Base-by-base conservation (phyloP, 1,284 basidiomycete species). In the Cutaneotrichosporon sp. region DNA sequence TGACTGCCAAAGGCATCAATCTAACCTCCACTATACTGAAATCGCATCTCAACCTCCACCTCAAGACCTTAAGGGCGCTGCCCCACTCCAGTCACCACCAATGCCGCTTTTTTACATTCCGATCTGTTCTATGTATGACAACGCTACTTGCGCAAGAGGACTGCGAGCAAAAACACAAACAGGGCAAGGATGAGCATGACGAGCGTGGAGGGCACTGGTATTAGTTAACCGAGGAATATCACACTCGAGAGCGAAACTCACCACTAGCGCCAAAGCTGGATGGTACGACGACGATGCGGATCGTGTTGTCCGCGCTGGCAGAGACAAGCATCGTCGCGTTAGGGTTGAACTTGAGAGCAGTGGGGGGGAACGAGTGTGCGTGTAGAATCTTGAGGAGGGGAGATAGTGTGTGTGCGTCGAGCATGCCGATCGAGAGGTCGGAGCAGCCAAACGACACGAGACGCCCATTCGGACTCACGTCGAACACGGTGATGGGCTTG, bases 351-450 rank as follows among this genome's bases (percentile, higher is more conserved):
- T 86, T 86, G 62, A 99, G 81, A 1, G 90, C 88, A 0, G 96
- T 99, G 1, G 92, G 87, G 3, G 97, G 92, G 78, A 99, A 96
- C 68, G 94, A 92, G 79, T 99, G 97, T 0, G 95, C 91, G 77
- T 92, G 91, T 56, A 97, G 83, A 65, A 99, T 95, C 38, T 89
- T 89, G 38, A 92, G 81, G 10, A 95, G 80, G 0, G 94, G 92
- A 92, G 86, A 85, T 40, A 98, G 80, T 1, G 88, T 92, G 62
- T 83, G 83, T 4, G 92, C 85, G 76, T 98, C 94, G 49, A 98
- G 78, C 59, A 98, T 84, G 14, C 92, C 90, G 63, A 98, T 86
- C 46, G 88, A 89, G 56, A 91, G 84, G 79, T 98, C 93, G 11
- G 94, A 95, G 7, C 88, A 89, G 5, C 94, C 95, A 73, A 89